Conservation (phyloP, 2,329 filamentous ascomycete species). For the Penicillium sp. region DNA sequence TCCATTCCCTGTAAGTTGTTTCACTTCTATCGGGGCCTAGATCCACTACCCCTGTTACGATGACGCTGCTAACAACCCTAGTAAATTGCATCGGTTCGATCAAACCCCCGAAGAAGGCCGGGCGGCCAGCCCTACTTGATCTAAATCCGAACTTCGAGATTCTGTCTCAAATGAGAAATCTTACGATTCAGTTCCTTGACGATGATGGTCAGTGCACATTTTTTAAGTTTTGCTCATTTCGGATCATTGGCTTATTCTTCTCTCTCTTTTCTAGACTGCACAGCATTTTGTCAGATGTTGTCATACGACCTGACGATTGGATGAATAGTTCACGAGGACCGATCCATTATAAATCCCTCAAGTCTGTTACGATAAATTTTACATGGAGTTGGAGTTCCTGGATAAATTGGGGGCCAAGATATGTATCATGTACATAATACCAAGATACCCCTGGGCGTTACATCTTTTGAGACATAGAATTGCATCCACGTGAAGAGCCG, state of each 20-base stretch:
- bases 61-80: conserved; percentile 18
- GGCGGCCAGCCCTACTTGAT: conserved; percentile 39
- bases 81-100: conserved; percentile 43
- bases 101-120: conserved; percentile 41
- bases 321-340: conserved; percentile 10
- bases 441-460: conserved; percentile 7
- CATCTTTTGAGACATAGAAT: not conserved
- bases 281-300: conserved; percentile 34
- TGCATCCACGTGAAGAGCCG: too few species aligned
- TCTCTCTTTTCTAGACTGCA: conserved; percentile 27
- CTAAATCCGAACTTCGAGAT: conserved; percentile 44
- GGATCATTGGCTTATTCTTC: conserved; percentile 12
- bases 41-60: not conserved
- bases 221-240: not conserved
- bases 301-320: conserved; percentile 28
- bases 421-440: conserved; percentile 6
- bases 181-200: conserved; percentile 43
- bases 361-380: conserved; percentile 7
- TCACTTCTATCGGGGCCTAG: not conserved
- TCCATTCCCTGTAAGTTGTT: conserved; percentile 39
- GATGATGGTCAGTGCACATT: conserved; percentile 34
- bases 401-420: not conserved
- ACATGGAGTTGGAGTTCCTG: conserved; percentile 17
- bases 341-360: not conserved
- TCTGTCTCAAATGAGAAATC: conserved; percentile 39